These are phyloP conservation scores for Annulohypoxylon nitens DNA, from an alignment of 495 filamentous ascomycete genomes.

Conservation along the genomic window DNA sequence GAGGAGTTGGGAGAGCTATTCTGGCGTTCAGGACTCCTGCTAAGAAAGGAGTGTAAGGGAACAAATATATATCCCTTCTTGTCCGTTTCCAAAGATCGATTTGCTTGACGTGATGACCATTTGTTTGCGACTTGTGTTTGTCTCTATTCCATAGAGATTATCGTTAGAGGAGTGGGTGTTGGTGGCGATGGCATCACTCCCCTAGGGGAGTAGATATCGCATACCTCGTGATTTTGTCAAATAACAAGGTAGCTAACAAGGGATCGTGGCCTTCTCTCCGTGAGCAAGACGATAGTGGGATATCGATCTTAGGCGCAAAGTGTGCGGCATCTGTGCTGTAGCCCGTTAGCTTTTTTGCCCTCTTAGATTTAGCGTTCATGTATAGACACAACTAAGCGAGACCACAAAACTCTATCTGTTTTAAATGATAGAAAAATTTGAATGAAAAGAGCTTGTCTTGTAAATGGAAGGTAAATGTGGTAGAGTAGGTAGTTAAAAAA, in stretches of 20 bases:
- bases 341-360: neutral
- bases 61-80: conserved; percentile 18
- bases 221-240: neutral
- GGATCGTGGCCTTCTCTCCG: neutral
- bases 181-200: neutral
- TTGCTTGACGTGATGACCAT: conserved; percentile 4
- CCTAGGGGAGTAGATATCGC: neutral
- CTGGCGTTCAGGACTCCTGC: conserved; percentile 9
- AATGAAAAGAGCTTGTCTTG: neutral
- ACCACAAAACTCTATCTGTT: neutral
- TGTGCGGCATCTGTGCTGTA: neutral
- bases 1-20: conserved; percentile 32
- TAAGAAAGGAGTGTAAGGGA: conserved; percentile 15
- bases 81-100: conserved; percentile 12
- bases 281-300: neutral
- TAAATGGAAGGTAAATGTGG: neutral
- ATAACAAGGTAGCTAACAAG: neutral
- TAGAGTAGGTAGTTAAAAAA: neutral
- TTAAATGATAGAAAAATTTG: neutral
- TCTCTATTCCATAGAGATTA: neutral
- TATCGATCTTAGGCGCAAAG: neutral
- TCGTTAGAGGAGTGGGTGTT: neutral
- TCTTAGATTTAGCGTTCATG: neutral
- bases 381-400: neutral
- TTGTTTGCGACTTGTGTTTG: conserved; percentile 14